These are phyloP conservation scores for Eragrostis curvula DNA, from an alignment of 176 grass and related monocot species.

Conservation along the genomic window DNA sequence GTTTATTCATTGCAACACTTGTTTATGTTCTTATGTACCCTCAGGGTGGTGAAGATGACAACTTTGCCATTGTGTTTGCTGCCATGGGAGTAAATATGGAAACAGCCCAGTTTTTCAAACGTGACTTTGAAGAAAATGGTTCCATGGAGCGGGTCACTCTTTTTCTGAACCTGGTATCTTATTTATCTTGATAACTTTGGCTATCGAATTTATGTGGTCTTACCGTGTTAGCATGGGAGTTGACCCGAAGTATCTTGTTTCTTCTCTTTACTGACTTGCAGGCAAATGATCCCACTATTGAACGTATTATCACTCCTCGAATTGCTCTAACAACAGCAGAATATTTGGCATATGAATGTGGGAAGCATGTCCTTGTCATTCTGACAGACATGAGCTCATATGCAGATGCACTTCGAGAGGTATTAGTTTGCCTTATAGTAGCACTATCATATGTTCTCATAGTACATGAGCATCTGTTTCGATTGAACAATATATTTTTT, in stretches of 20 bases:
- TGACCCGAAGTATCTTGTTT: neutral
- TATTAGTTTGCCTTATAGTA: conserved; percentile 31
- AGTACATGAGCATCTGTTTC: conserved; percentile 2
- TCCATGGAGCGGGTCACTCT: conserved; percentile 95
- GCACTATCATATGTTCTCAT: conserved; percentile 9
- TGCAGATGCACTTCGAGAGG: conserved; percentile 95
- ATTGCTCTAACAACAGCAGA: conserved; percentile 92
- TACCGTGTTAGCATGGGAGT: conserved; percentile 19
- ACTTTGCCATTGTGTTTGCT: conserved; percentile 96
- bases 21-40: conserved; percentile 33
- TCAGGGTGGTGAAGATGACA: conserved; percentile 77
- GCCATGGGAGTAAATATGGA: conserved; percentile 99
- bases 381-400: conserved; percentile 97
- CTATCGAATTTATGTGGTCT: conserved; percentile 4
- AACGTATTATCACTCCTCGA: conserved; percentile 91
- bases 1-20: conserved; percentile 6
- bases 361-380: conserved; percentile 95
- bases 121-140: conserved; percentile 97
- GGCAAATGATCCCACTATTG: conserved; percentile 96
- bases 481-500: no score
- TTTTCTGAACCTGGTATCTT: conserved; percentile 86
- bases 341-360: conserved; percentile 96
- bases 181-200: conserved; percentile 17
- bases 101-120: conserved; percentile 95
- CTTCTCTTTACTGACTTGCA: conserved; percentile 32